Evolutionary conservation across 306 rosid species (phyloP).

Genomic region (Aeschynomene evenia): DNA sequence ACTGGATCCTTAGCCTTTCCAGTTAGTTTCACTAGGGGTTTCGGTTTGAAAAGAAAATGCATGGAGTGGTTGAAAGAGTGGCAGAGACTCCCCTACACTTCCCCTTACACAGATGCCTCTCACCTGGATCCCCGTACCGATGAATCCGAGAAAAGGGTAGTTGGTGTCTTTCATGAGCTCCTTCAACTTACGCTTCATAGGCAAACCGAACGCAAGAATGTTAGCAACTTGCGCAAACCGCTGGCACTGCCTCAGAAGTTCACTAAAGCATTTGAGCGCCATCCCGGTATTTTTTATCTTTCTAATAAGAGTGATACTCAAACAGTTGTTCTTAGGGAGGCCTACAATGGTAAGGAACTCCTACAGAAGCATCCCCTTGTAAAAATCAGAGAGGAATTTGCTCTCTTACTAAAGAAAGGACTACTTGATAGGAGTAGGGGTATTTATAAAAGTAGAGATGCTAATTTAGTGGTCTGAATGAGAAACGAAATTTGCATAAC

Average conservation of each 20-base stretch:
- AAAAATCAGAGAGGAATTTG: conserved; percentile 60
- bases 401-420: conserved; percentile 53
- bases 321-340: conserved; percentile 77
- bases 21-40: conserved; percentile 80
- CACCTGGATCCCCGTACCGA: conserved; percentile 87
- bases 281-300: conserved; percentile 86
- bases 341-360: conserved; percentile 55
- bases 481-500: conserved; percentile 9
- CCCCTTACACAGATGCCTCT: conserved; percentile 63
- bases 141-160: conserved; percentile 81
- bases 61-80: conserved; percentile 89
- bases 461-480: conserved; percentile 21
- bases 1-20: conserved; percentile 71
- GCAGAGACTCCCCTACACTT: conserved; percentile 87
- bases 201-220: conserved; percentile 80
- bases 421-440: conserved; percentile 67
- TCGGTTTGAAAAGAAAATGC: conserved; percentile 79
- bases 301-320: conserved; percentile 74
- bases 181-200: conserved; percentile 79
- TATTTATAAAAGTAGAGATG: conserved; percentile 38
- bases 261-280: conserved; percentile 90
- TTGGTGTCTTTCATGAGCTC: conserved; percentile 92
- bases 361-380: conserved; percentile 61
- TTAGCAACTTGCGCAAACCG: conserved; percentile 80
- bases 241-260: conserved; percentile 80